A percentile compares a stretch with the other conserved stretches of the same genome.
These are phyloP conservation scores for Saprolegnia parasitica DNA, from an alignment of 352 stramenopile genomes.

Conservation along the genomic window DNA sequence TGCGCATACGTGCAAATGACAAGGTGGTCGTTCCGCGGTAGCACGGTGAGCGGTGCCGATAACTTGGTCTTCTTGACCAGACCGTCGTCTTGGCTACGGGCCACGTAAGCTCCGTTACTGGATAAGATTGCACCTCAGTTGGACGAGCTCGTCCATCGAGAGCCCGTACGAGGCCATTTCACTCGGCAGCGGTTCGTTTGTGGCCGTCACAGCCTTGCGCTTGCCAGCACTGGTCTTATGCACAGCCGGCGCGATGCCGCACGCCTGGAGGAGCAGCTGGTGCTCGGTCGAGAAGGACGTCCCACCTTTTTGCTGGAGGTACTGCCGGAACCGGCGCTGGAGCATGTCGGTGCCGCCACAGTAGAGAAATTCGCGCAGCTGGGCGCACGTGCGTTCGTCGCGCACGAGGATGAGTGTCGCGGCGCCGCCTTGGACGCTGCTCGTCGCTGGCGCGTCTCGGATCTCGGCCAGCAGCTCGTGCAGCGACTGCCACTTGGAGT, in stretches of 20 bases:
- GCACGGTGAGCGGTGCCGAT: slow-evolving; percentile 38
- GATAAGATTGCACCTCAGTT: neutral
- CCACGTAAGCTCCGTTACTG: slow-evolving; percentile 1
- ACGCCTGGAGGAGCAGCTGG: slow-evolving; percentile 50
- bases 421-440: slow-evolving; percentile 36
- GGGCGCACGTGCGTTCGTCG: slow-evolving; percentile 81
- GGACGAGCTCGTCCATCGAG: slow-evolving; percentile 50
- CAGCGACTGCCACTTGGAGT: slow-evolving; percentile 94
- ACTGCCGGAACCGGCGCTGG: slow-evolving; percentile 72
- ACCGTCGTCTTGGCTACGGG: slow-evolving; percentile 28
- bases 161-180: slow-evolving; percentile 71
- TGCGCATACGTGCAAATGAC: slow-evolving; percentile 80
- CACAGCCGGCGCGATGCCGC: slow-evolving; percentile 39
- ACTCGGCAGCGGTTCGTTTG: slow-evolving; percentile 7
- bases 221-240: slow-evolving; percentile 20
- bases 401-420: slow-evolving; percentile 81
- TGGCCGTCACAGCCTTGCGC: slow-evolving; percentile 30
- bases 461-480: slow-evolving; percentile 92
- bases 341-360: slow-evolving; percentile 81
- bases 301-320: slow-evolving; percentile 67
- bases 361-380: slow-evolving; percentile 78
- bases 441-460: slow-evolving; percentile 39
- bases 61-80: slow-evolving; percentile 33
- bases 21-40: slow-evolving; percentile 48
- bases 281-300: slow-evolving; percentile 54